Conservation (phyloP, 169 alveolate genomes). For the Haemoproteus tartakovskyi region DNA sequence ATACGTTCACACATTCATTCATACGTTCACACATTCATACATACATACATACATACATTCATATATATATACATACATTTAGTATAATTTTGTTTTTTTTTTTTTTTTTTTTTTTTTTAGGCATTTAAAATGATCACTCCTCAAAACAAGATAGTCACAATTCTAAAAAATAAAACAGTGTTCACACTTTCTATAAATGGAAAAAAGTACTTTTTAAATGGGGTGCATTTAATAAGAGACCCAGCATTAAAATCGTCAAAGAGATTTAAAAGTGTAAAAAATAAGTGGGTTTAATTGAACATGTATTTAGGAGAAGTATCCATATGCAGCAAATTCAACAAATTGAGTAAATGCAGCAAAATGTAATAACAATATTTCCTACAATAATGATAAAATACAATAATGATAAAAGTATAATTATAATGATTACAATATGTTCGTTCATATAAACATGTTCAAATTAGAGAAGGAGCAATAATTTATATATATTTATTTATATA, state of each 20-base stretch:
- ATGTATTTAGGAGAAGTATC: no score
- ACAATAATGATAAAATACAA: no score
- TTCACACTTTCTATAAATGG: slow-evolving; percentile 36
- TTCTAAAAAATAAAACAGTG: slow-evolving; percentile 53
- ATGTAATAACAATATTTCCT: no score
- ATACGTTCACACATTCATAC: background rate
- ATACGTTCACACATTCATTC: background rate
- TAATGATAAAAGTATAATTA: no score
- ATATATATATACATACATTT: background rate
- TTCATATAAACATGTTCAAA: no score
- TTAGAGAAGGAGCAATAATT: no score
- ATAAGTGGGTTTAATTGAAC: slow-evolving; percentile 16
- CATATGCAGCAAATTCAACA: no score
- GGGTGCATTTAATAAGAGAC: slow-evolving; percentile 51
- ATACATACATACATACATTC: background rate
- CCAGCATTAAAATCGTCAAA: slow-evolving; percentile 61
- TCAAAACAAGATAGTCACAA: slow-evolving; percentile 17
- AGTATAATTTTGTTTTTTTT: no score
- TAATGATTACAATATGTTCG: no score
- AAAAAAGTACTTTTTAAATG: slow-evolving; percentile 39
- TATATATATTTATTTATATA: no score
- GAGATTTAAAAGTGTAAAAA: slow-evolving; percentile 33
- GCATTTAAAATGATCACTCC: slow-evolving; percentile 60
- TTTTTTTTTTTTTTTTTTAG: background rate
- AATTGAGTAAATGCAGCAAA: no score